Conservation (phyloP, 148 eudicot genomes). For the Heliamphora exappendiculata region DNA sequence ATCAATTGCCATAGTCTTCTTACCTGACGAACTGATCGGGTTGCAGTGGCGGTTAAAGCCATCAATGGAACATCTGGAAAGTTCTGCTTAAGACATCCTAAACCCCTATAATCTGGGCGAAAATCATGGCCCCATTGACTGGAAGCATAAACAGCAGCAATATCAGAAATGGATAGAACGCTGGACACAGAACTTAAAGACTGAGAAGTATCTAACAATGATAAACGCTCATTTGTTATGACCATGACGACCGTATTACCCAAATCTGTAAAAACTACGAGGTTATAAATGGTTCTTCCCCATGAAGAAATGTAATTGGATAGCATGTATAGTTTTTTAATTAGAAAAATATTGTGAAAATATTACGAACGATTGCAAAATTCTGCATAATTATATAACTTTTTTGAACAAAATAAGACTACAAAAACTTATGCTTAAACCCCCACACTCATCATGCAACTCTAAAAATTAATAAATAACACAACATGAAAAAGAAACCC, state of each 20-base stretch:
- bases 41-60: constrained; percentile 99
- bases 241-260: background rate
- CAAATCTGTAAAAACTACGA: background rate
- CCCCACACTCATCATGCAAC: background rate
- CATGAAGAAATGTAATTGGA: background rate
- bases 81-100: constrained; percentile 86
- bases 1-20: constrained; percentile 3
- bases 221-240: background rate
- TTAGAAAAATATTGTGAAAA: background rate
- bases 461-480: background rate
- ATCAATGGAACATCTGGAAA: constrained; percentile 87
- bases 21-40: constrained; percentile 88
- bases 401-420: background rate
- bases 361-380: background rate
- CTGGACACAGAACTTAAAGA: background rate
- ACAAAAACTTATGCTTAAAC: background rate
- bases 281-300: background rate
- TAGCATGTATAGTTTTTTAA: background rate
- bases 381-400: background rate
- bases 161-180: background rate
- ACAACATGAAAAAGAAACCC: background rate
- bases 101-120: constrained; percentile 89
- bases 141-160: constrained; percentile 21
- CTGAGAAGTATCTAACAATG: background rate
- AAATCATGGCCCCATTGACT: constrained; percentile 99